These are phyloP conservation scores for Dictyostelium purpureum DNA, from an alignment of 78 protist genomes.

Conservation along the genomic window DNA sequence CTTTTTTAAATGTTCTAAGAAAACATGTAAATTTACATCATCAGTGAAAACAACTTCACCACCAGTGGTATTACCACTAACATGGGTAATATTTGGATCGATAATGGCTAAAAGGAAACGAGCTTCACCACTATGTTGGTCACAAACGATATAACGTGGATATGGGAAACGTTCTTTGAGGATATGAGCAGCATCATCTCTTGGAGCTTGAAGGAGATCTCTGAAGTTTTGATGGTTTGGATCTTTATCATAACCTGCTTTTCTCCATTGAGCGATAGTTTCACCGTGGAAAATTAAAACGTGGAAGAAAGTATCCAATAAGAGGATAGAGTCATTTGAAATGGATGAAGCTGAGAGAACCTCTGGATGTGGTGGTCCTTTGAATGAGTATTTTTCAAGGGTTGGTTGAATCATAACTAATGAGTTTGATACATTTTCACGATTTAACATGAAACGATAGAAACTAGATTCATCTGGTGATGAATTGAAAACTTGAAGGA, in stretches of 20 bases:
- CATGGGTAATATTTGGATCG: slow-evolving; percentile 93
- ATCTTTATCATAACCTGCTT: slow-evolving; percentile 86
- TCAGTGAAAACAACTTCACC: slow-evolving; percentile 88
- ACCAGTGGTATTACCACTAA: not conserved
- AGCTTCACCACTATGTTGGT: slow-evolving; percentile 91
- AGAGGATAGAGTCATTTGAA: slow-evolving; percentile 88
- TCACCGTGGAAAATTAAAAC: slow-evolving; percentile 97
- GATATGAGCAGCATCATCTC: slow-evolving; percentile 82
- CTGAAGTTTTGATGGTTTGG: slow-evolving; percentile 87
- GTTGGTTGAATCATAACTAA: slow-evolving; percentile 98
- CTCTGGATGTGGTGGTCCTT: slow-evolving; percentile 89
- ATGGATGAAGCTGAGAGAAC: slow-evolving; percentile 65
- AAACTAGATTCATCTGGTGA: slow-evolving; percentile 98
- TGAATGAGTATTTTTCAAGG: slow-evolving; percentile 88
- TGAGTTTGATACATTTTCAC: slow-evolving; percentile 87
- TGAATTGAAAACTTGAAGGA: slow-evolving; percentile 95
- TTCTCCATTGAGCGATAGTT: slow-evolving; percentile 94
- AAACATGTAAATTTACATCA: slow-evolving; percentile 90
- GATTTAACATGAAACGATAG: slow-evolving; percentile 85
- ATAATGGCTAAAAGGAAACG: slow-evolving; percentile 93
- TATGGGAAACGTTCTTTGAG: slow-evolving; percentile 85
- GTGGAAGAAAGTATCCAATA: slow-evolving; percentile 98
- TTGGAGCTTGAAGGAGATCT: slow-evolving; percentile 88
- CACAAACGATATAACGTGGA: slow-evolving; percentile 91
- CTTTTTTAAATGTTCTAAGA: slow-evolving; percentile 85